Base-by-base conservation (phyloP, 2,329 filamentous ascomycete species). In the Stenocarpella maydis region DNA sequence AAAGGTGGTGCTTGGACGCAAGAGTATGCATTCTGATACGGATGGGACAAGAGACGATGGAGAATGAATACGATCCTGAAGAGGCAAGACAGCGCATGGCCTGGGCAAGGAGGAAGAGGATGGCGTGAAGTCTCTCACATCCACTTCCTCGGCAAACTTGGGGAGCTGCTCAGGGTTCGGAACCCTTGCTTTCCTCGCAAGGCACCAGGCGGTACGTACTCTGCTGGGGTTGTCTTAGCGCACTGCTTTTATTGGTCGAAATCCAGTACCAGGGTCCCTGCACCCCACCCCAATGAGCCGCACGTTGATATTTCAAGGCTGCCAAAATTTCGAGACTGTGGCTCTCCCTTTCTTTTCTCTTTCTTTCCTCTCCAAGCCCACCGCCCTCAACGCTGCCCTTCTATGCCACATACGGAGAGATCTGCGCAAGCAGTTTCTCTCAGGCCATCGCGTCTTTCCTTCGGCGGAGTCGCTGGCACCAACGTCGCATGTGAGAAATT, bases 301-400 rank as follows among this genome's bases (percentile, higher is more conserved):
- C 74, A 72, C 41, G n/a, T 37, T 34, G 43, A 71, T 68, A 69
- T 71, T 73, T 71, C 28, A 41, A 58, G 65, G 67, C 70, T 69
- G 67, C 72, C 70, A 74, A 72, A 71, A 73, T 70, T 68, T 69
- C 63, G 71, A 63, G 14, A 47, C 3, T 4, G 58, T 63, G 58
- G 49, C 58, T 63, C 43, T 63, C 45, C 17, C 72, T 71, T 76
- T 73, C 72, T 73, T 76, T 77, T 76, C 75, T 76, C 78, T 79
- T 21, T 77, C 76, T 81, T 9, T 82, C 77, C 78, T 77, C 79
- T 80, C 79, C 73, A 91, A 90, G 88, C 88, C 87, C 90, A 88
- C 90, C 91, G 91, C 90, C 87, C 86, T 89, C 90, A 94, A 92
- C 87, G 92, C 92, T 91, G 91, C 91, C 91, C 94, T 93, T 94